Conservation (phyloP, 139 green algal species). For the Chlamydomonas applanata region DNA sequence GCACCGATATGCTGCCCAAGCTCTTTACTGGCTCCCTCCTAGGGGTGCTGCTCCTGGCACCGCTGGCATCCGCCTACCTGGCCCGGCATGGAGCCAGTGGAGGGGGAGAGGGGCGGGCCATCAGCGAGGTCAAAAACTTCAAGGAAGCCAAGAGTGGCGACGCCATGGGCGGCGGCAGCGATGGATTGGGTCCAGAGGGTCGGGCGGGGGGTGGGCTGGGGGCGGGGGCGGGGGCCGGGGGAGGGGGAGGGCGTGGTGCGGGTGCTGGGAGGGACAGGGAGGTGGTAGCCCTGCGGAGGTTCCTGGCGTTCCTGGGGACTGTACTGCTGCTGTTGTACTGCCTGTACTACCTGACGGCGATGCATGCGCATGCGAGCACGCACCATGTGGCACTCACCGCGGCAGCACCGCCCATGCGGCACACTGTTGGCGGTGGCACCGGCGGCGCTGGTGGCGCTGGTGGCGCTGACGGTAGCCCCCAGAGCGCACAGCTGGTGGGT, state of each 20-base stretch:
- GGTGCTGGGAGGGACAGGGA: slow-evolving; percentile 9
- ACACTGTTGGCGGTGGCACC: too few relatives aligned
- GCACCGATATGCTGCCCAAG: slow-evolving; percentile 38
- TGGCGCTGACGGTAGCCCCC: neutral
- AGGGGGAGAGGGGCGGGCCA: too few relatives aligned
- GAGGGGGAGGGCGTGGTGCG: neutral
- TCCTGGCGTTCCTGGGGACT: neutral
- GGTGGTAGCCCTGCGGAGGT: neutral
- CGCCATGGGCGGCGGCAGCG: neutral
- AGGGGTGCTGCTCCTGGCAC: slow-evolving; percentile 32
- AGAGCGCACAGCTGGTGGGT: too few relatives aligned
- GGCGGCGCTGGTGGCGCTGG: neutral
- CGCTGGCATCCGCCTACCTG: slow-evolving; percentile 34
- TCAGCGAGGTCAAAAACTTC: too few relatives aligned
- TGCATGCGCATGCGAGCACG: neutral
- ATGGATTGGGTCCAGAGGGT: neutral
- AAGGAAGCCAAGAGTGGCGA: slow-evolving; percentile 6
- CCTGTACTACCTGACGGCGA: neutral
- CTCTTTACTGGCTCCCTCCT: slow-evolving; percentile 37
- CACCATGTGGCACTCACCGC: neutral
- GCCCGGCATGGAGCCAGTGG: neutral
- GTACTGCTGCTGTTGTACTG: slow-evolving; percentile 1
- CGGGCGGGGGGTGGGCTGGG: too few relatives aligned
- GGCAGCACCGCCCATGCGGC: neutral
- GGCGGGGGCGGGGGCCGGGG: too few relatives aligned